A percentile compares a stretch with the other conserved stretches of the same genome.
Evolutionary conservation across 2,329 filamentous ascomycete species (phyloP).

Genomic region (Ceratocystis lukuohia): DNA sequence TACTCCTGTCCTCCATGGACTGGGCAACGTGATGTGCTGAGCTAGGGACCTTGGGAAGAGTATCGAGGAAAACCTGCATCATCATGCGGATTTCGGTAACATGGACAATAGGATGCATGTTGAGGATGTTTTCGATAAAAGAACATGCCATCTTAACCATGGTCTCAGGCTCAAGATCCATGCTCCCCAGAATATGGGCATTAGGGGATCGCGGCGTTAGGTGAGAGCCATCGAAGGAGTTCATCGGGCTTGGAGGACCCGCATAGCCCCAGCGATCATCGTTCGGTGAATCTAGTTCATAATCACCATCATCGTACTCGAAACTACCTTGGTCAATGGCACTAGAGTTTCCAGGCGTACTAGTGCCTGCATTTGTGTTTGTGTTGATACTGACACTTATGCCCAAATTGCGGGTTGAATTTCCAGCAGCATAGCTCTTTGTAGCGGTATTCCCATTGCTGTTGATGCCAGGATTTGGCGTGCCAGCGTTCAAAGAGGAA

Average conservation of each 20-base stretch:
- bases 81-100: constrained; percentile 39
- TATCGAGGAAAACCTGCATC: constrained; percentile 40
- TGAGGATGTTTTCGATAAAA: constrained; percentile 49
- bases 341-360: background rate
- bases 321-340: constrained; percentile 27
- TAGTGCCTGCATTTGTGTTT: background rate
- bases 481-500: background rate
- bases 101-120: constrained; percentile 51
- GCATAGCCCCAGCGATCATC: constrained; percentile 47
- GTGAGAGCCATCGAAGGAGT: constrained; percentile 22
- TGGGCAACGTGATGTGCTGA: background rate
- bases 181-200: constrained; percentile 1
- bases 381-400: background rate
- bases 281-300: constrained; percentile 30
- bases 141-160: constrained; percentile 42
- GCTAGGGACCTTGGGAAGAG: constrained; percentile 27
- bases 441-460: background rate
- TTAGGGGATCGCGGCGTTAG: background rate
- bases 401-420: background rate
- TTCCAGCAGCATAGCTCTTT: background rate
- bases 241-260: constrained; percentile 34
- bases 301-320: constrained; percentile 35
- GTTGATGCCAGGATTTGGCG: background rate
- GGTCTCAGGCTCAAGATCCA: constrained; percentile 37
- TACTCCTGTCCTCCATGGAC: constrained; percentile 2